Conservation (phyloP, 116 monocot genomes). For the Trichopus zeylanicus region DNA sequence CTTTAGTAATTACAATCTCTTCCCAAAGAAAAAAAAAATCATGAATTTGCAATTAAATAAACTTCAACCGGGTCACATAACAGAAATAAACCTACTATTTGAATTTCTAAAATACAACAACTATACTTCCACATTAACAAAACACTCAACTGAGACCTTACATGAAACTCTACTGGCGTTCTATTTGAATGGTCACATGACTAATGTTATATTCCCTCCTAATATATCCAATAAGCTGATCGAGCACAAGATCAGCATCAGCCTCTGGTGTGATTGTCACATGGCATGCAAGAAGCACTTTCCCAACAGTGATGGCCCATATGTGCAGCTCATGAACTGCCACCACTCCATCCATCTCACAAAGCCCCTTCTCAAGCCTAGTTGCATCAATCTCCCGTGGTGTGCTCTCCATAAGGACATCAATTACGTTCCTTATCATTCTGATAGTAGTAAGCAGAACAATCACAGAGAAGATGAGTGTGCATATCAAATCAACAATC, state of each 20-base stretch:
- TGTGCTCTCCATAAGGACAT: constrained; percentile 65
- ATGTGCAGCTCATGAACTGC: constrained; percentile 43
- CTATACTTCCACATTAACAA: too few species aligned
- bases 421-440: constrained; percentile 47
- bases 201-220: constrained; percentile 49
- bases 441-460: constrained; percentile 42
- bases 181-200: constrained; percentile 58
- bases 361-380: constrained; percentile 42
- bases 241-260: constrained; percentile 38
- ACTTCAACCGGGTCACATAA: too few species aligned
- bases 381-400: constrained; percentile 59
- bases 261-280: constrained; percentile 35
- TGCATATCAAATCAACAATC: constrained; percentile 46
- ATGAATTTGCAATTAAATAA: too few species aligned
- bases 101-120: too few species aligned
- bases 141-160: too few species aligned
- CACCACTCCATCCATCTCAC: constrained; percentile 48
- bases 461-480: constrained; percentile 41
- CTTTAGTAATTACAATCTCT: too few species aligned
- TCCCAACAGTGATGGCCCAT: constrained; percentile 42
- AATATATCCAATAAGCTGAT: constrained; percentile 42
- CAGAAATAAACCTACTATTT: too few species aligned
- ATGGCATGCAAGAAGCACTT: constrained; percentile 35
- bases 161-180: constrained; percentile 13
- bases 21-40: too few species aligned